These are phyloP conservation scores for Aspergillaceae sp. DNA, from an alignment of 2,329 filamentous ascomycete species.

Conservation along the genomic window DNA sequence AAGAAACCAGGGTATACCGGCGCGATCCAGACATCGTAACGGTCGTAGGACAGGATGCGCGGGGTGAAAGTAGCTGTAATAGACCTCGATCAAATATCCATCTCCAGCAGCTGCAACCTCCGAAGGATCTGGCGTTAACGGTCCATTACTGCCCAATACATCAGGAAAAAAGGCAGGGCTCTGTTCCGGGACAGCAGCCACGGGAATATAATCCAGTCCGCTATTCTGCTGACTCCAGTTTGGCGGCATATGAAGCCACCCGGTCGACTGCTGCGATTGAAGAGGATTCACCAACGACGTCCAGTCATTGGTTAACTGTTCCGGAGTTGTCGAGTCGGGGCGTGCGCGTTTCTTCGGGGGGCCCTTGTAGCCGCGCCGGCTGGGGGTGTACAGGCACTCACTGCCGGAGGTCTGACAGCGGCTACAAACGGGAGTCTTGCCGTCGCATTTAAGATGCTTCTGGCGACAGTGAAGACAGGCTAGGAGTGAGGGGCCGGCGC, in stretches of 20 bases:
- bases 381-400: conserved; percentile 64
- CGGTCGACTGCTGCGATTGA: conserved; percentile 15
- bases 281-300: conserved; percentile 10
- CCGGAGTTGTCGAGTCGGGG: conserved; percentile 24
- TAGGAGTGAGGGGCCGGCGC: conserved; percentile 31
- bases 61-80: conserved; percentile 48
- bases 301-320: conserved; percentile 44
- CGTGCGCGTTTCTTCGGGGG: conserved; percentile 43
- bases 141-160: conserved; percentile 12
- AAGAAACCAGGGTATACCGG: conserved; percentile 38
- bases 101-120: conserved; percentile 23
- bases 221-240: conserved; percentile 34
- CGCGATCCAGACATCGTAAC: conserved; percentile 30
- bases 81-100: conserved; percentile 43
- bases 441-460: conserved; percentile 70
- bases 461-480: conserved; percentile 43
- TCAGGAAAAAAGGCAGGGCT: conserved; percentile 12
- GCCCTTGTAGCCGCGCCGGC: conserved; percentile 66
- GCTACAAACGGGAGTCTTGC: conserved; percentile 55
- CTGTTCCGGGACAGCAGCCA: conserved; percentile 15
- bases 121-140: conserved; percentile 31
- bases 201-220: conserved; percentile 15
- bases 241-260: conserved; percentile 30
- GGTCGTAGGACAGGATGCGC: conserved; percentile 51
- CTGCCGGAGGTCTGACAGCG: conserved; percentile 53